These are phyloP conservation scores for Trichoderma pleuroti DNA, from an alignment of 2,329 filamentous ascomycete species.

Conservation along the genomic window DNA sequence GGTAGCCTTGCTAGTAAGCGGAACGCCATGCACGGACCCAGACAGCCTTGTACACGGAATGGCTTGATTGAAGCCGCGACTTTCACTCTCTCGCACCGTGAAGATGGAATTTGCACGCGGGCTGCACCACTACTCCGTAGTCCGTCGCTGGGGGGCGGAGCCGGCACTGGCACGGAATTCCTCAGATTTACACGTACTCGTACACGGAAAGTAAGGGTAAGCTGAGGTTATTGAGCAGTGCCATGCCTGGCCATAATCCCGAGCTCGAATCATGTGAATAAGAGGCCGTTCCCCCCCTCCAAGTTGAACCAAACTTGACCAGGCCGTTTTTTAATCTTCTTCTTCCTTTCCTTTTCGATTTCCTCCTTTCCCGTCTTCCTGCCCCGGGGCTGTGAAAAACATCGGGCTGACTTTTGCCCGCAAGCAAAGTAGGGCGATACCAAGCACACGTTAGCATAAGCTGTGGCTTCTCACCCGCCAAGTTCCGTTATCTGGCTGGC, in stretches of 20 bases:
- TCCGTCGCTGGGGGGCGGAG: not conserved
- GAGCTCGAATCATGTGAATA: not conserved
- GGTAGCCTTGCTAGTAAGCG: not conserved
- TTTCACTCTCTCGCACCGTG: not conserved
- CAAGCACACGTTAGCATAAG: not conserved
- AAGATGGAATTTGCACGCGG: not conserved
- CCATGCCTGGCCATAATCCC: not conserved
- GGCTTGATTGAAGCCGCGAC: too few relatives aligned
- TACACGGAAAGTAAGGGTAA: not conserved
- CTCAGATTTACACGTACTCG: not conserved
- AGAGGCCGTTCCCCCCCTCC: not conserved
- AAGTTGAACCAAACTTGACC: not conserved
- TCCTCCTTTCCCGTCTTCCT: not conserved
- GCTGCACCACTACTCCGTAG: not conserved
- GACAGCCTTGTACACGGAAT: not conserved
- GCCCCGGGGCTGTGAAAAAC: not conserved
- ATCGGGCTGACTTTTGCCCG: not conserved
- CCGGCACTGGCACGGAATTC: not conserved
- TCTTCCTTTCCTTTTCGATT: not conserved
- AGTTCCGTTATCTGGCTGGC: not conserved
- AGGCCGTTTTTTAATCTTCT: not conserved
- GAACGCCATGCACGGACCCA: not conserved
- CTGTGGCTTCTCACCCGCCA: not conserved
- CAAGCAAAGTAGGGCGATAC: not conserved
- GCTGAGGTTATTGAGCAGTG: not conserved